Percentiles rank a stretch among this genome's conserved stretches.
Conservation (phyloP, 169 alveolate species). For the Cardiosporidium cionae region DNA sequence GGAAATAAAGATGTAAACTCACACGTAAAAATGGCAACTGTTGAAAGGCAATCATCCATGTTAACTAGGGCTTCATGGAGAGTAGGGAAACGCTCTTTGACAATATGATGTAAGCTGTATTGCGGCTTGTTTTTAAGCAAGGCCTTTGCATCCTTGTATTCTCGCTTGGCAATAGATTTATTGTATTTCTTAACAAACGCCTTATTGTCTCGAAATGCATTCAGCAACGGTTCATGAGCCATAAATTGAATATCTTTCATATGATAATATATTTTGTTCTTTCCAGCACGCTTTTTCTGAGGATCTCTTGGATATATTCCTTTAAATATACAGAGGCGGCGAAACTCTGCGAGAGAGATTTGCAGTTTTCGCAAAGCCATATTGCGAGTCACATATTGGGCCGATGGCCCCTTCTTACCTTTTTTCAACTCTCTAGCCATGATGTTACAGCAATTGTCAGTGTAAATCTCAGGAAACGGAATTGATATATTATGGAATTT, state of each 20-base stretch:
- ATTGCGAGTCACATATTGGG: conserved; percentile 80
- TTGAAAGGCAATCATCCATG: conserved; percentile 93
- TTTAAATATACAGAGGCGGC: conserved; percentile 93
- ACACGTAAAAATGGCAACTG: conserved; percentile 85
- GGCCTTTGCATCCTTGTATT: conserved; percentile 67
- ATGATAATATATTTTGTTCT: conserved; percentile 81
- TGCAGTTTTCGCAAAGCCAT: conserved; percentile 80
- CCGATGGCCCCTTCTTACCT: conserved; percentile 76
- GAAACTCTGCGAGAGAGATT: conserved; percentile 82
- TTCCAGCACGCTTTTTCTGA: conserved; percentile 77
- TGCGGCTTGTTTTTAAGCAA: conserved; percentile 73
- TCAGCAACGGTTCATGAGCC: conserved; percentile 69
- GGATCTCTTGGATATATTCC: conserved; percentile 99
- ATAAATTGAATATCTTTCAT: conserved; percentile 83
- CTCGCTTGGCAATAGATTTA: conserved; percentile 75
- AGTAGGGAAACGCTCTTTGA: conserved; percentile 81
- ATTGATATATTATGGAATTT: no score
- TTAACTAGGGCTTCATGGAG: conserved; percentile 92
- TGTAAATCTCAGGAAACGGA: no score
- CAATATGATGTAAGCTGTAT: conserved; percentile 74
- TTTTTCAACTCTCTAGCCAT: conserved; percentile 70
- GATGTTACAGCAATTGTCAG: no score
- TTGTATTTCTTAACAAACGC: conserved; percentile 78
- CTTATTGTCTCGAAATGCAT: conserved; percentile 74
- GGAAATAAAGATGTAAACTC: no score